A percentile compares a stretch with the other conserved stretches of the same genome.
Conservation (phyloP, 305 asterid species). For the Fraxinus sp. region DNA sequence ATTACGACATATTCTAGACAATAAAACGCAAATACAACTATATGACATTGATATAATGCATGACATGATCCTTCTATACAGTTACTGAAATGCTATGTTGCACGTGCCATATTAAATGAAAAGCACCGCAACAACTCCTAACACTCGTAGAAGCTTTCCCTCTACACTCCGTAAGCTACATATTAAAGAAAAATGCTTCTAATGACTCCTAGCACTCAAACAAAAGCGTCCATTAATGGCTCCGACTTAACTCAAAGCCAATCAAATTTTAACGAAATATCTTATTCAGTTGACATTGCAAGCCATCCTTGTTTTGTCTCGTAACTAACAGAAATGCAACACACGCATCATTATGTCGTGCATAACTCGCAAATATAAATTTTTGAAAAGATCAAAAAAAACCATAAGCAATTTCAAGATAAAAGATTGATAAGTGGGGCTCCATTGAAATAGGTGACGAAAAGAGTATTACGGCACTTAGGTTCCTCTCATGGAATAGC, state of each 20-base stretch:
- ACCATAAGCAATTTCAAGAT: not conserved
- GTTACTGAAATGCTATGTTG: not conserved
- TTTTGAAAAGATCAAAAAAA: not conserved
- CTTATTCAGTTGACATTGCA: not conserved
- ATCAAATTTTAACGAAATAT: not conserved
- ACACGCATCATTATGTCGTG: not conserved
- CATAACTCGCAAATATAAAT: conserved; percentile 6
- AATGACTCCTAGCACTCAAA: not conserved
- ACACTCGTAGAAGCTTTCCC: not conserved
- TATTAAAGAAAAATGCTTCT: not conserved
- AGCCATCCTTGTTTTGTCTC: not conserved
- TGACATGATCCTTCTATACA: not conserved
- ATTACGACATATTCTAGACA: not conserved
- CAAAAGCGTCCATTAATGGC: conserved; percentile 13
- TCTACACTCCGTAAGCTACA: not conserved
- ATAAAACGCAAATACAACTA: not conserved
- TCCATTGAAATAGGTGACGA: not conserved
- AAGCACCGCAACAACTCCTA: not conserved
- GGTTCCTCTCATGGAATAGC: not conserved
- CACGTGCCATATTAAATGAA: not conserved
- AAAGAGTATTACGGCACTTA: not conserved
- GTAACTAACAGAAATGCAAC: not conserved
- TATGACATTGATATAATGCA: not conserved
- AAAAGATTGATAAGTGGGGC: not conserved
- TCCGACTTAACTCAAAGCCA: conserved; percentile 4